These are phyloP conservation scores for Crucihimalaya himalaica DNA, from an alignment of 345 rosid genomes.

Conservation along the genomic window DNA sequence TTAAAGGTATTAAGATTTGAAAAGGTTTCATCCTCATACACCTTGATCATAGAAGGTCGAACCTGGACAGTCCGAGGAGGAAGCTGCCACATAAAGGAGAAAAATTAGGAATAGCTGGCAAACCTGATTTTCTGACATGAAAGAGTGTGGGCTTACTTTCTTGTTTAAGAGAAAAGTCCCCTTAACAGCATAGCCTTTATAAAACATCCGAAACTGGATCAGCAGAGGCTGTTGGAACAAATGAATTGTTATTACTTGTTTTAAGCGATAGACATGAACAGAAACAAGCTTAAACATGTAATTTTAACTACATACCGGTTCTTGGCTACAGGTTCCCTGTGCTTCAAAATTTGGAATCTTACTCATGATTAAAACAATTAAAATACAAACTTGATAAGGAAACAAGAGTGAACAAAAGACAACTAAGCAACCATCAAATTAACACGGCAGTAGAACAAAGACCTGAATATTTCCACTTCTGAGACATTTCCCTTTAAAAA, in stretches of 20 bases:
- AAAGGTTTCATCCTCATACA: constrained; percentile 39
- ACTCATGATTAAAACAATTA: background rate
- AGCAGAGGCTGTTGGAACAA: constrained; percentile 57
- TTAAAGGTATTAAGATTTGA: constrained; percentile 28
- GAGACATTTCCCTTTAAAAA: constrained; percentile 40
- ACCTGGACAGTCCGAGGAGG: constrained; percentile 49
- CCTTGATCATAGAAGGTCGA: constrained; percentile 70
- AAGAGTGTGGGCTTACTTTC: constrained; percentile 45
- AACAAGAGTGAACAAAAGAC: background rate
- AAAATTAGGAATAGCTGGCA: background rate
- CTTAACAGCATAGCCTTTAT: constrained; percentile 61
- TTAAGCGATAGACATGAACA: background rate
- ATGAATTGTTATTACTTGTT: constrained; percentile 11
- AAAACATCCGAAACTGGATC: constrained; percentile 67
- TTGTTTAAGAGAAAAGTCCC: constrained; percentile 64
- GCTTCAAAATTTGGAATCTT: constrained; percentile 8
- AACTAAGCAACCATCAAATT: background rate
- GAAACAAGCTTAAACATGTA: background rate
- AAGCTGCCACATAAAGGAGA: constrained; percentile 44
- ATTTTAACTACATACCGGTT: constrained; percentile 42
- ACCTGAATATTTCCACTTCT: constrained; percentile 23
- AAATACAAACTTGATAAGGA: background rate
- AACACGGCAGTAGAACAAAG: background rate
- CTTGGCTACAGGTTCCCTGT: constrained; percentile 30
- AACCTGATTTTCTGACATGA: background rate